phyloP scores from a whole-genome alignment of 768 basidiomycete genomes.

The Calocybe cyanea region DNA sequence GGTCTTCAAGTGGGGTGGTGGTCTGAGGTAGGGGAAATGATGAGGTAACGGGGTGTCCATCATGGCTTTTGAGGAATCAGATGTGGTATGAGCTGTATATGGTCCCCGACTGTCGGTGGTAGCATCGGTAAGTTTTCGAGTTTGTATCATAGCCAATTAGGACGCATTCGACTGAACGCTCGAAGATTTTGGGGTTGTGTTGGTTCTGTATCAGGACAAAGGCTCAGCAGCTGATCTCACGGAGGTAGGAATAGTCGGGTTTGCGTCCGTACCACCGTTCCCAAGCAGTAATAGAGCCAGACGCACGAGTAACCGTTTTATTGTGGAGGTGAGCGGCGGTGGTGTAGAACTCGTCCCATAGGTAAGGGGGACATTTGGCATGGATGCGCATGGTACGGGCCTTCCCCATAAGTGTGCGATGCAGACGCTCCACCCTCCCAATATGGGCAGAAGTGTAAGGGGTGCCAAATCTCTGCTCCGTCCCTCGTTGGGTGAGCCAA shows the following conservation, averaged over 20 bases:
- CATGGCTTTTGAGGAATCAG: slow-evolving; percentile 20
- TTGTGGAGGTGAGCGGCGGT: slow-evolving; percentile 21
- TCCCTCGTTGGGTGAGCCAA: slow-evolving; percentile 14
- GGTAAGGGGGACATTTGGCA: slow-evolving; percentile 15
- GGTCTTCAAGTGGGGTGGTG: too few species aligned
- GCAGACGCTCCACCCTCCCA: slow-evolving; percentile 27
- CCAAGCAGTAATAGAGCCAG: slow-evolving; percentile 1
- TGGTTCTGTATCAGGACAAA: slow-evolving; percentile 29
- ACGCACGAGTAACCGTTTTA: neutral
- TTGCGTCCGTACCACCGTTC: too few species aligned
- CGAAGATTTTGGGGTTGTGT: too few species aligned
- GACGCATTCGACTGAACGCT: too few species aligned
- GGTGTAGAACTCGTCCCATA: slow-evolving; percentile 25
- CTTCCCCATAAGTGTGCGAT: slow-evolving; percentile 25
- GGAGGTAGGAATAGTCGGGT: too few species aligned
- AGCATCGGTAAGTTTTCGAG: slow-evolving; percentile 30
- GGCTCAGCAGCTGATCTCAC: slow-evolving; percentile 29
- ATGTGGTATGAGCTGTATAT: slow-evolving; percentile 20
- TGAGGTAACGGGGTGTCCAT: slow-evolving; percentile 5
- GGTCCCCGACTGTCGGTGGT: slow-evolving; percentile 15
- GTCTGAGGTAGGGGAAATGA: neutral
- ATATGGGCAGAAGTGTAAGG: slow-evolving; percentile 30
- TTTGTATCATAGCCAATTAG: slow-evolving; percentile 25
- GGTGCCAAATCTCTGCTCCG: slow-evolving; percentile 14
- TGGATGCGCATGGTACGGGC: slow-evolving; percentile 22